phyloP scores from a whole-genome alignment of 768 basidiomycete genomes.

The Trametes villosa region DNA sequence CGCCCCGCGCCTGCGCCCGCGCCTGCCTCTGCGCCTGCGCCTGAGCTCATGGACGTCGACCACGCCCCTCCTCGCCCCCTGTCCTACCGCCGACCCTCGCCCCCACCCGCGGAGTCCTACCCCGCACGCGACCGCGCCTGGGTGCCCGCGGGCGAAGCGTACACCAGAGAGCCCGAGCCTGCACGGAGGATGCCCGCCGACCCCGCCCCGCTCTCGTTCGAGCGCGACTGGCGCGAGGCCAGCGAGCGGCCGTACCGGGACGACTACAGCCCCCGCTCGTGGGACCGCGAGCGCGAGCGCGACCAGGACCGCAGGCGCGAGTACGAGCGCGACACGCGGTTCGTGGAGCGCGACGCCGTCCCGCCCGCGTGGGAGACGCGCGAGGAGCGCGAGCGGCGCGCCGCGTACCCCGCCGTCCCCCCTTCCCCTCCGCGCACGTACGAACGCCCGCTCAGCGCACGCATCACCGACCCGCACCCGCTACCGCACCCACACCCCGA shows the following conservation, averaged over 20 bases:
- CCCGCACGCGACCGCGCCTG: conserved; percentile 22
- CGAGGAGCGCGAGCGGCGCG: conserved; percentile 35
- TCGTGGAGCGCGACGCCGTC: conserved; percentile 27
- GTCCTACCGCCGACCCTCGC: conserved; percentile 29
- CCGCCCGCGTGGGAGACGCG: conserved; percentile 33
- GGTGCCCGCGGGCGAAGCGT: conserved; percentile 25
- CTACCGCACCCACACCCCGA: too few relatives aligned
- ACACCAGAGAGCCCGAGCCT: conserved; percentile 22
- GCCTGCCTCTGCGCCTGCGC: background rate
- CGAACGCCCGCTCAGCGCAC: conserved; percentile 33
- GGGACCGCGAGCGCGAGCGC: conserved; percentile 27
- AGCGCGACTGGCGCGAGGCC: conserved; percentile 29
- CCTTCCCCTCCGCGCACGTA: conserved; percentile 23
- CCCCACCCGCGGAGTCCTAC: conserved; percentile 19
- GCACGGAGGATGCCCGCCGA: conserved; percentile 19
- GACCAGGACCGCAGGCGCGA: conserved; percentile 27
- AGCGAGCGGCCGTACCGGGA: conserved; percentile 25
- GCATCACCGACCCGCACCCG: conserved; percentile 28
- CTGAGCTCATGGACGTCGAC: conserved; percentile 32
- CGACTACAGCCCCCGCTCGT: conserved; percentile 28
- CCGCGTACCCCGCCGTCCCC: conserved; percentile 15
- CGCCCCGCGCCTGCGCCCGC: conserved; percentile 9
- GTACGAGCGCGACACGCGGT: conserved; percentile 26
- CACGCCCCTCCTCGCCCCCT: conserved; percentile 19
- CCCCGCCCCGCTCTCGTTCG: conserved; percentile 11